Conservation (phyloP, 2,329 filamentous ascomycete genomes). For the Chaetomiaceae sp. region DNA sequence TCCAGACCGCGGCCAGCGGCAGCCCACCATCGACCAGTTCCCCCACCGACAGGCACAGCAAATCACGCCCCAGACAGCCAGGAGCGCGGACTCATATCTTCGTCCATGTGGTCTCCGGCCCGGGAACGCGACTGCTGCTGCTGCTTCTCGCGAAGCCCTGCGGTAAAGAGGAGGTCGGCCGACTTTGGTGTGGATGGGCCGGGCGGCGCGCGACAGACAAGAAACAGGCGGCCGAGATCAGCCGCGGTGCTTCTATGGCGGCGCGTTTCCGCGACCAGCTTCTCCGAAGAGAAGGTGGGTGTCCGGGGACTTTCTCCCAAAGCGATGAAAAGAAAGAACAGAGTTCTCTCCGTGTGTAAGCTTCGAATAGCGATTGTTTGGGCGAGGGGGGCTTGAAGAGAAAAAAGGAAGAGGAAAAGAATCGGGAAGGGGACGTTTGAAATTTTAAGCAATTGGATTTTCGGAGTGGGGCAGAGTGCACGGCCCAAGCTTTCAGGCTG, state of each 20-base stretch:
- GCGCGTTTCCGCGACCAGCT: slow-evolving; percentile 86
- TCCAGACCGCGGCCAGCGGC: slow-evolving; percentile 36
- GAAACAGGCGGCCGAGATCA: slow-evolving; percentile 64
- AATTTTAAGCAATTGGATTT: slow-evolving; percentile 6
- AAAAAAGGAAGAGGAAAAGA: slow-evolving; percentile 33
- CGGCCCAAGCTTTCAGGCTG: neutral
- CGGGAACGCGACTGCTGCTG: slow-evolving; percentile 23
- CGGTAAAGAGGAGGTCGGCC: slow-evolving; percentile 25
- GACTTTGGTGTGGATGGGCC: slow-evolving; percentile 31
- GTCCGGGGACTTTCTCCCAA: slow-evolving; percentile 99
- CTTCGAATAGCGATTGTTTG: slow-evolving; percentile 99
- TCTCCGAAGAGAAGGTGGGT: slow-evolving; percentile 38
- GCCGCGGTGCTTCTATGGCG: slow-evolving; percentile 99
- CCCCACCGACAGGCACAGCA: slow-evolving; percentile 19
- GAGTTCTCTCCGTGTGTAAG: slow-evolving; percentile 76
- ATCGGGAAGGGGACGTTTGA: neutral
- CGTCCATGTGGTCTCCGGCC: slow-evolving; percentile 59
- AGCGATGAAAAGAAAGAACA: slow-evolving; percentile 51
- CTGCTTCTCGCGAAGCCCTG: no score
- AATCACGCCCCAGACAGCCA: slow-evolving; percentile 24
- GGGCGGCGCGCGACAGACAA: slow-evolving; percentile 31
- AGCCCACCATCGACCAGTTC: slow-evolving; percentile 37
- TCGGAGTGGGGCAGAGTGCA: slow-evolving; percentile 3
- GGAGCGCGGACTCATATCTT: slow-evolving; percentile 82
- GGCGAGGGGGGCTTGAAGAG: slow-evolving; percentile 74